These are phyloP conservation scores for Sextonia rubra DNA, from an alignment of 164 flowering plant species.

Conservation along the genomic window DNA sequence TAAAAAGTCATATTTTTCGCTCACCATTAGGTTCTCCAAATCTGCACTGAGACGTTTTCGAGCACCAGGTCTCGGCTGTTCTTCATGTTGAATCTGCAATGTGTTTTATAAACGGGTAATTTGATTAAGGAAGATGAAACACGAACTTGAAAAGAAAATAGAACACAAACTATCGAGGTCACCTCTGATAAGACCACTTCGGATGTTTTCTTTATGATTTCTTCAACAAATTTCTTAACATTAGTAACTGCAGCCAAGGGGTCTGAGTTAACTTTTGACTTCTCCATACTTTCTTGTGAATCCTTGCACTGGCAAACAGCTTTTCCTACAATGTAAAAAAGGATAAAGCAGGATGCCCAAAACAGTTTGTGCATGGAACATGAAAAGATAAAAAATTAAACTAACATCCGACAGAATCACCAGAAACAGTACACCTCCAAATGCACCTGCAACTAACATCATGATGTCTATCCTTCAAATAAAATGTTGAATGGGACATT, in stretches of 20 bases:
- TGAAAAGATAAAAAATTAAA: too few species aligned
- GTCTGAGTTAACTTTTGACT: conserved; percentile 17
- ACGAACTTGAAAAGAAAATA: background rate
- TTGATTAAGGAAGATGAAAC: background rate
- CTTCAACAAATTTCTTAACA: conserved; percentile 58
- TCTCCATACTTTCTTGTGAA: conserved; percentile 30
- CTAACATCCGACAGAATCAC: too few species aligned
- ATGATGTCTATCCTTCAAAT: too few species aligned
- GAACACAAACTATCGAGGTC: conserved; percentile 5
- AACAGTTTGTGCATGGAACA: too few species aligned
- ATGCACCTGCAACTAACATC: too few species aligned
- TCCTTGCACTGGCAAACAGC: conserved; percentile 33
- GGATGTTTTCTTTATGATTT: conserved; percentile 60
- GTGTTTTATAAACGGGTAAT: background rate
- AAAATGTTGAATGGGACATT: too few species aligned
- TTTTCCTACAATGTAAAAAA: conserved; percentile 33
- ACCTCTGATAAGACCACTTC: conserved; percentile 59
- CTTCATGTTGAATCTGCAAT: conserved; percentile 55
- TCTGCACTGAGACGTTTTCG: conserved; percentile 51
- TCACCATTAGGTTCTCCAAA: conserved; percentile 60
- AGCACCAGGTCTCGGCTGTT: conserved; percentile 45
- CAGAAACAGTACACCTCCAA: too few species aligned
- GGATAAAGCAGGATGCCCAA: background rate
- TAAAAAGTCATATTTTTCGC: conserved; percentile 16
- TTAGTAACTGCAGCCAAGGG: conserved; percentile 31